Conservation (phyloP, 1,284 basidiomycete genomes). For the Pseudomicrostroma phylloplanum region DNA sequence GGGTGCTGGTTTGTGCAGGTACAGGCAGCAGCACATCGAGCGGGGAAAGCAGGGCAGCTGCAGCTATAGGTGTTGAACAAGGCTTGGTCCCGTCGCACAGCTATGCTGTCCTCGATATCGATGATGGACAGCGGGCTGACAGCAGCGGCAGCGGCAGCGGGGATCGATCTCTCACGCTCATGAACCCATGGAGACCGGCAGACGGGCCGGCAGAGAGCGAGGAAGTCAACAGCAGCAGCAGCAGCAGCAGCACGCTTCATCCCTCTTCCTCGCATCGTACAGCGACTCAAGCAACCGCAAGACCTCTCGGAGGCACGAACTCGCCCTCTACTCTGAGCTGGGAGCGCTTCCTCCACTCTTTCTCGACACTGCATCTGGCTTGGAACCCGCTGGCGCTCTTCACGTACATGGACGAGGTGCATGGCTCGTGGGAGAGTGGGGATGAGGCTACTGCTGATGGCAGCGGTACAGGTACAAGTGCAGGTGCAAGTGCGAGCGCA, state of each 20-base stretch:
- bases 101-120: background rate
- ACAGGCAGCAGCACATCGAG: background rate
- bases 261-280: background rate
- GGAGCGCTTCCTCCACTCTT: background rate
- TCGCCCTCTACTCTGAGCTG: background rate
- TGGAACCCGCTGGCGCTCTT: background rate
- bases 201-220: too few relatives aligned
- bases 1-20: background rate
- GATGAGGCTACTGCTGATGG: background rate
- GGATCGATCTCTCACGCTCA: background rate
- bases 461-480: background rate
- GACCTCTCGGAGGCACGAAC: background rate
- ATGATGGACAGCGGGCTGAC: background rate
- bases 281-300: background rate
- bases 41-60: background rate
- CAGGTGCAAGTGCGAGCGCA: too few relatives aligned
- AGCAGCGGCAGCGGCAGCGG: background rate
- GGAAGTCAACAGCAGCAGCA: background rate
- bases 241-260: background rate
- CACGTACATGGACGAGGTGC: background rate
- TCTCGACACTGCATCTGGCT: background rate
- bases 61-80: background rate
- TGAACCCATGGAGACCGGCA: slow-evolving; percentile 5
- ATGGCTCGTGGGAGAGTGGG: background rate
- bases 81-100: background rate